A percentile compares a stretch with the other conserved stretches of the same genome.
Conservation (phyloP, 1,139 yeast genomes). For the Suhomyces wounanorum region DNA sequence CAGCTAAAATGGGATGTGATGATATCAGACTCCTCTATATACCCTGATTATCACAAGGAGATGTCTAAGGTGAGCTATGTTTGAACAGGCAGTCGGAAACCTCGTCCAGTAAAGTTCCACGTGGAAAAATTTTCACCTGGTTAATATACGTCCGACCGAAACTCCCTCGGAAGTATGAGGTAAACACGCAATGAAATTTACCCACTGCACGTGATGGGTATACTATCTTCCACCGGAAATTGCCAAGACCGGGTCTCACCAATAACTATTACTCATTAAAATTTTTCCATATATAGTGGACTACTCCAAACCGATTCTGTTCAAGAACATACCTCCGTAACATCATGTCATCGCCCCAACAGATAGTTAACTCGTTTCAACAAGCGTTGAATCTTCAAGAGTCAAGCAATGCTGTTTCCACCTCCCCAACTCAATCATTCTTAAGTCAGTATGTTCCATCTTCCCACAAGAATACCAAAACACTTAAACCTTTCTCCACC, state of each 20-base stretch:
- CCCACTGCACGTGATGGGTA: slow-evolving; percentile 8
- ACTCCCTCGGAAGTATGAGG: slow-evolving; percentile 5
- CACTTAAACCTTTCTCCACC: slow-evolving; percentile 84
- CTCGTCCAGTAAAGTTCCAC: background rate
- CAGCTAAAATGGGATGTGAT: background rate
- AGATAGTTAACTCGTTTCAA: slow-evolving; percentile 63
- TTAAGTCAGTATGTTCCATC: slow-evolving; percentile 44
- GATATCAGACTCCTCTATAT: background rate
- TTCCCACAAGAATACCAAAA: slow-evolving; percentile 57
- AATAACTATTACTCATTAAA: slow-evolving; percentile 13
- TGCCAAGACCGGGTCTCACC: slow-evolving; percentile 3
- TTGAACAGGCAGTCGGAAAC: background rate
- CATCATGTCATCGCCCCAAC: slow-evolving; percentile 67
- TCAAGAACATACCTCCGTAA: background rate
- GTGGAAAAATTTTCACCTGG: slow-evolving; percentile 9
- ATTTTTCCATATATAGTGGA: slow-evolving; percentile 10
- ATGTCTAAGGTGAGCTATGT: background rate
- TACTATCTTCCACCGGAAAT: slow-evolving; percentile 4
- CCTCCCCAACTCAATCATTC: slow-evolving; percentile 65
- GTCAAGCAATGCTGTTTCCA: slow-evolving; percentile 72
- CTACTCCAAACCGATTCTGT: slow-evolving; percentile 1
- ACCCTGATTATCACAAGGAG: background rate
- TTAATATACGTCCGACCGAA: background rate
- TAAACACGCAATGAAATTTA: background rate
- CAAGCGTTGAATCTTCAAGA: slow-evolving; percentile 51